Evolutionary conservation across 1,284 basidiomycete species (phyloP).

Genomic region (Cerrena zonata): DNA sequence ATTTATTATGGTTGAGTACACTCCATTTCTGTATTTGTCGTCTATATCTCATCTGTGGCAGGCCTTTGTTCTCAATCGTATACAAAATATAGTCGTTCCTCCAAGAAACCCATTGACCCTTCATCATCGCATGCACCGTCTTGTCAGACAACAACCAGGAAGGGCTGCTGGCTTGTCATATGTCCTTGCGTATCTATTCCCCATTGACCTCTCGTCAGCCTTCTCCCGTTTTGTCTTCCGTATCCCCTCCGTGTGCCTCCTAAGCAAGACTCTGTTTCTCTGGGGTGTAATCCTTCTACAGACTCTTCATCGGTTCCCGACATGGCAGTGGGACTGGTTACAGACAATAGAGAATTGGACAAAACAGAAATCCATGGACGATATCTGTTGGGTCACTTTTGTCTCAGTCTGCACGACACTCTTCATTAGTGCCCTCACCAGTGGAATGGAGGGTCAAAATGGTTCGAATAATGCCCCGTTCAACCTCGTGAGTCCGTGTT

Average conservation of each 20-base stretch:
- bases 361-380: conserved; percentile 46
- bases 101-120: conserved; percentile 39
- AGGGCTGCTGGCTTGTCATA: conserved; percentile 19
- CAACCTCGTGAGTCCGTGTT: conserved; percentile 50
- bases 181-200: conserved; percentile 43
- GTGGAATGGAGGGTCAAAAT: conserved; percentile 58
- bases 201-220: conserved; percentile 56
- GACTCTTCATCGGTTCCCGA: conserved; percentile 38
- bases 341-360: conserved; percentile 41
- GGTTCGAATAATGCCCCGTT: conserved; percentile 51
- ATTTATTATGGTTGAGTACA: conserved; percentile 46
- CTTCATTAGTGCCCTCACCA: conserved; percentile 57
- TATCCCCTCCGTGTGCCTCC: conserved; percentile 55
- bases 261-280: conserved; percentile 47
- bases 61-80: conserved; percentile 64
- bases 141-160: neutral
- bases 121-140: conserved; percentile 16
- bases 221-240: conserved; percentile 53
- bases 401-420: conserved; percentile 58
- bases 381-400: conserved; percentile 70
- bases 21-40: neutral
- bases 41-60: conserved; percentile 24
- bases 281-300: conserved; percentile 58
- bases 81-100: conserved; percentile 71
- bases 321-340: conserved; percentile 24